These are phyloP conservation scores for Colletotrichum sp. DNA, from an alignment of 2,329 filamentous ascomycete species.

Conservation along the genomic window DNA sequence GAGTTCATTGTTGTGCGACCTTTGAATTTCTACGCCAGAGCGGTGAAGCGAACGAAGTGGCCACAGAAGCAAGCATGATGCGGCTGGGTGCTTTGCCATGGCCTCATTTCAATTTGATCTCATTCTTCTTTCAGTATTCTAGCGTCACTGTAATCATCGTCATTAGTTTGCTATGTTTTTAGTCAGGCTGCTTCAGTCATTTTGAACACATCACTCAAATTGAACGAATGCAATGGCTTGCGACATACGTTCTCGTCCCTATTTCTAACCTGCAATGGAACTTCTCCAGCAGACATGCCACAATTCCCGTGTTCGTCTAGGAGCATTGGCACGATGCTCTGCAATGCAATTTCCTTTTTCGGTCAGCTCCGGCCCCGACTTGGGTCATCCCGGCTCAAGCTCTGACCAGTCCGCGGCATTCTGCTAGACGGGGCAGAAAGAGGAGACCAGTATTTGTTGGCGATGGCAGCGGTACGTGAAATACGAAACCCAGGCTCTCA, in stretches of 20 bases:
- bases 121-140: rapidly evolving
- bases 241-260: background rate
- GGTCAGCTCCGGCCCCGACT: background rate
- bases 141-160: background rate
- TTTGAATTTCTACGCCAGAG: slow-evolving; percentile 25
- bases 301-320: rapidly evolving
- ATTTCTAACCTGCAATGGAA: background rate
- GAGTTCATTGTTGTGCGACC: slow-evolving; percentile 25
- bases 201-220: background rate
- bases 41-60: background rate
- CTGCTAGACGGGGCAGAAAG: too few relatives aligned
- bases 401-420: background rate
- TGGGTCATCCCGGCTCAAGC: background rate
- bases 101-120: background rate
- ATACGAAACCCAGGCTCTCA: too few relatives aligned
- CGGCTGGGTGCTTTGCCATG: background rate
- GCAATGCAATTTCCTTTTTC: background rate
- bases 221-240: background rate
- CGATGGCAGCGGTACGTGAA: background rate
- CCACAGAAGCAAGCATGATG: background rate
- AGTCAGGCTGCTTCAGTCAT: background rate
- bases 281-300: background rate
- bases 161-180: rapidly evolving
- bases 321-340: background rate
- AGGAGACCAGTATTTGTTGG: background rate